These are phyloP conservation scores for Leishmania amazonensis DNA, from an alignment of 208 protist genomes.

Conservation along the genomic window DNA sequence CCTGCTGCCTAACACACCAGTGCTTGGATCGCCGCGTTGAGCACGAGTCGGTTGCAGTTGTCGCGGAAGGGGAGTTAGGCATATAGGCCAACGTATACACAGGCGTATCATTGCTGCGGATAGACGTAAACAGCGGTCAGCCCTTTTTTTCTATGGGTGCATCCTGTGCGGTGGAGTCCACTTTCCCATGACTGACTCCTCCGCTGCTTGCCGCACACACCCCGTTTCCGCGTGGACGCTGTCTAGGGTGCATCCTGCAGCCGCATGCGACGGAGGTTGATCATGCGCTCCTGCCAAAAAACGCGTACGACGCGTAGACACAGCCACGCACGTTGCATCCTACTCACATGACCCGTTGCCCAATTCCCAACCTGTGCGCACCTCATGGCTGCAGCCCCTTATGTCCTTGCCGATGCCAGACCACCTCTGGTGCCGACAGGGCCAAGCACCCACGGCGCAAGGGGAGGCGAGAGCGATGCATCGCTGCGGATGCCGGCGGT, in stretches of 20 bases:
- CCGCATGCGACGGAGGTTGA: background rate
- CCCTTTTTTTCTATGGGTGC: background rate
- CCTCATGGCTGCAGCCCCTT: background rate
- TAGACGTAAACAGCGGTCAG: background rate
- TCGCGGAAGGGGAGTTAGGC: background rate
- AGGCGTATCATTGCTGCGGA: background rate
- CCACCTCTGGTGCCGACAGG: background rate
- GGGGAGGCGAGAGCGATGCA: background rate
- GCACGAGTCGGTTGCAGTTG: background rate
- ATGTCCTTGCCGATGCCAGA: too few relatives aligned
- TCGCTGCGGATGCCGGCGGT: background rate
- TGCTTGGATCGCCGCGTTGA: slow-evolving; percentile 23
- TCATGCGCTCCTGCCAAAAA: background rate
- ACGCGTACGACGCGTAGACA: background rate
- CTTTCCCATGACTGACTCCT: background rate
- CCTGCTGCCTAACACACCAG: slow-evolving; percentile 22
- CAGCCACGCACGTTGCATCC: background rate
- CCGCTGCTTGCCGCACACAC: background rate
- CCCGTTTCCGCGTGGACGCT: background rate
- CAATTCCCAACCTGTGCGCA: background rate
- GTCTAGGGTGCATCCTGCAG: background rate
- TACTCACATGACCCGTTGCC: background rate
- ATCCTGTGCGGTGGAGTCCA: background rate
- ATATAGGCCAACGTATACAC: background rate
- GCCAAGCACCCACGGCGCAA: background rate